These are phyloP conservation scores for Prunus fruticosa DNA, from an alignment of 306 rosid genomes.

Conservation along the genomic window DNA sequence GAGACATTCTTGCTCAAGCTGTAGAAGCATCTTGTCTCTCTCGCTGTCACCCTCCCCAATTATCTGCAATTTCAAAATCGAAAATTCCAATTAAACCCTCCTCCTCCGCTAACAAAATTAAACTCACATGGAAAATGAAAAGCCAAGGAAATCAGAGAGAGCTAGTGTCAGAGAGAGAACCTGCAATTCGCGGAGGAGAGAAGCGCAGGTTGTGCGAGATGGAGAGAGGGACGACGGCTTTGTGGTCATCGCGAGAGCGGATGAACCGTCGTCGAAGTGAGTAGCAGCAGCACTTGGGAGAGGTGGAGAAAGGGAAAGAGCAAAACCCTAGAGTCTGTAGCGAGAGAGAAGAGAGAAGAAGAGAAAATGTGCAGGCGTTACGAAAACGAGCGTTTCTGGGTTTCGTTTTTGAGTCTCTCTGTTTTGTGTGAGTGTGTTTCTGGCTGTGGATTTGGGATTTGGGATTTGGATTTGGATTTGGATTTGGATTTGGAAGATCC, in stretches of 20 bases:
- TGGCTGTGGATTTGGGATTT: not conserved
- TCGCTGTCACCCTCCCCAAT: conserved; percentile 76
- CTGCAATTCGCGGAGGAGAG: conserved; percentile 88
- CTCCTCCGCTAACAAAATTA: not conserved
- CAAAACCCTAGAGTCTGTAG: conserved; percentile 18
- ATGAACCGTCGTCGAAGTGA: not conserved
- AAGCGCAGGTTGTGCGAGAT: conserved; percentile 89
- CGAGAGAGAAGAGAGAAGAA: not conserved
- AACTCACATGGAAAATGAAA: not conserved
- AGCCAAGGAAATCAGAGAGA: not conserved
- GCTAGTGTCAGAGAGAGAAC: conserved; percentile 24
- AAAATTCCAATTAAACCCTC: not conserved
- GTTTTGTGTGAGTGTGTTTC: too few relatives aligned
- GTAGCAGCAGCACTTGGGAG: not conserved
- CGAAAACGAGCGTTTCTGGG: conserved; percentile 13
- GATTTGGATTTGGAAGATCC: conserved; percentile 15
- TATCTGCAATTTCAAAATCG: conserved; percentile 23
- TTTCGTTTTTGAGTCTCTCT: not conserved
- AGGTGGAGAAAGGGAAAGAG: not conserved
- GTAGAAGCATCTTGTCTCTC: conserved; percentile 80
- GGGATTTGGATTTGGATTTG: not conserved
- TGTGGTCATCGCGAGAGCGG: conserved; percentile 34
- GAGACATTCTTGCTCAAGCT: conserved; percentile 91
- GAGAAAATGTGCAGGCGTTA: conserved; percentile 24
- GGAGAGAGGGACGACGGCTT: conserved; percentile 51